A percentile compares a stretch with the other conserved stretches of the same genome.
phyloP scores from a whole-genome alignment of 2,329 filamentous ascomycete species.

The Beauveria caledonica region DNA sequence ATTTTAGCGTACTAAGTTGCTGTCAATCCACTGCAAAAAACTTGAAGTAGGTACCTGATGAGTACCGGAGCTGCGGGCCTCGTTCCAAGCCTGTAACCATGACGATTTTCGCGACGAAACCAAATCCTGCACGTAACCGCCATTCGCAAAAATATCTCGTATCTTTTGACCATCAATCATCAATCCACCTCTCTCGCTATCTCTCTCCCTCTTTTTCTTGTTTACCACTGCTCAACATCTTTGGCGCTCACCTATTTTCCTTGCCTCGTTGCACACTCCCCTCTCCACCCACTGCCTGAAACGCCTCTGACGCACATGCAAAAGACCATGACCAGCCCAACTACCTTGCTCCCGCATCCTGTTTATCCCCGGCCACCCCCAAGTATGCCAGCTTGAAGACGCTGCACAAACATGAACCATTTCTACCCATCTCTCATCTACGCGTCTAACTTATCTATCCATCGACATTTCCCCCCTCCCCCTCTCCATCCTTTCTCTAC shows the following conservation, averaged over 20 bases:
- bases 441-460: background rate
- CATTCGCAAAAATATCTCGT: too few relatives aligned
- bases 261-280: background rate
- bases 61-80: too few relatives aligned
- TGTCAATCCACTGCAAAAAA: too few relatives aligned
- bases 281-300: background rate
- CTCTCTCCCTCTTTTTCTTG: background rate
- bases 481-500: background rate
- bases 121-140: too few relatives aligned
- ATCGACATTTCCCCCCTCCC: background rate
- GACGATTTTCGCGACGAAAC: too few relatives aligned
- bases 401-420: background rate
- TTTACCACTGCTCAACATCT: too few relatives aligned
- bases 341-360: background rate
- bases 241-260: background rate
- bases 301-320: conserved; percentile 5
- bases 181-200: too few relatives aligned
- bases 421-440: background rate
- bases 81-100: too few relatives aligned
- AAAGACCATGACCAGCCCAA: background rate
- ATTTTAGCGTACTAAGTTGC: too few relatives aligned
- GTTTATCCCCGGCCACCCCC: background rate
- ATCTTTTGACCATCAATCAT: too few relatives aligned
- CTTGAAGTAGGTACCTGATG: too few relatives aligned
- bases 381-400: background rate